Evolutionary conservation across 106 monocot species (phyloP).

Genomic region (Dendrobium huoshanense): DNA sequence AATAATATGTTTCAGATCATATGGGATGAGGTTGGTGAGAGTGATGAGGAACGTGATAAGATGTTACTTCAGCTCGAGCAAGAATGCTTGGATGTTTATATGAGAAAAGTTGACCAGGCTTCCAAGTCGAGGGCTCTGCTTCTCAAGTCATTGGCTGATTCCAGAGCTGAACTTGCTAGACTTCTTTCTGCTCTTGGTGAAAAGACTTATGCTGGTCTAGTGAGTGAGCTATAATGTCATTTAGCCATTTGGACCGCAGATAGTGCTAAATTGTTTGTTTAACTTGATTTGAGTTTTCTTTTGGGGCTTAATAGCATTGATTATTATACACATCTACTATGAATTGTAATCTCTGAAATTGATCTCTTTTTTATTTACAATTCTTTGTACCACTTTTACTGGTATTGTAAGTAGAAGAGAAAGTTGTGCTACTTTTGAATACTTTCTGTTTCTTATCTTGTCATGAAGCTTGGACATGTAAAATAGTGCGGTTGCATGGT

Average conservation of each 20-base stretch:
- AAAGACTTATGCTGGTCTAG: slow-evolving; percentile 32
- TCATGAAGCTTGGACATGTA: neutral
- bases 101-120: slow-evolving; percentile 81
- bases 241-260: neutral
- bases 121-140: slow-evolving; percentile 60
- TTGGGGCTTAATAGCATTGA: neutral
- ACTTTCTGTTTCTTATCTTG: neutral
- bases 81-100: slow-evolving; percentile 85
- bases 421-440: neutral
- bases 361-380: neutral
- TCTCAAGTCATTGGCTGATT: slow-evolving; percentile 61
- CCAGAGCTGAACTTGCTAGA: slow-evolving; percentile 37
- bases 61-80: slow-evolving; percentile 76
- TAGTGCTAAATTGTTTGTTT: neutral
- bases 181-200: slow-evolving; percentile 76
- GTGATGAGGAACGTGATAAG: slow-evolving; percentile 68
- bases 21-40: slow-evolving; percentile 92
- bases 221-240: slow-evolving; percentile 17
- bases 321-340: no score
- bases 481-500: neutral
- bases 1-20: slow-evolving; percentile 39
- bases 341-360: no score
- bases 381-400: neutral
- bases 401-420: neutral
- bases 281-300: neutral